phyloP scores from a whole-genome alignment of 495 filamentous ascomycete genomes.

The Penicillium diatomitis region DNA sequence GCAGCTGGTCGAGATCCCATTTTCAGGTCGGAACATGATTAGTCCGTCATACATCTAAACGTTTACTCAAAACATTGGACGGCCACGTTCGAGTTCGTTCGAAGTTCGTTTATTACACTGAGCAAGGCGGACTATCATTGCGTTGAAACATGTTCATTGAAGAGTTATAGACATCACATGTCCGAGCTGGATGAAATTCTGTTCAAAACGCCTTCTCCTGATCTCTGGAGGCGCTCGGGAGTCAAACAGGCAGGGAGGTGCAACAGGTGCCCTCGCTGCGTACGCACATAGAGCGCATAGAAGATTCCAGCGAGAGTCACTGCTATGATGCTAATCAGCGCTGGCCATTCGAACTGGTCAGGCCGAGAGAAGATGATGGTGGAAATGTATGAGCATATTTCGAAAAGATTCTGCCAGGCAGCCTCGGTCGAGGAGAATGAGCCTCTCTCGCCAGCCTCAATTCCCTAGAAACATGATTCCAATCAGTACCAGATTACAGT shows the following conservation, averaged over 20 bases:
- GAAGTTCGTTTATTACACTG: no score
- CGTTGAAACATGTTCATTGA: no score
- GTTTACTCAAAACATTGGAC: no score
- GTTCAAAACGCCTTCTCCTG: not conserved
- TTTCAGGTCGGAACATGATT: no score
- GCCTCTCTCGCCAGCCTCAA: slow-evolving; percentile 35
- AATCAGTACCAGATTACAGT: not conserved
- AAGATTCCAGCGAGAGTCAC: slow-evolving; percentile 27
- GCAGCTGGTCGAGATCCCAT: no score
- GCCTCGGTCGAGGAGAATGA: slow-evolving; percentile 46
- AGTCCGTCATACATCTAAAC: no score
- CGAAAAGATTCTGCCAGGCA: slow-evolving; percentile 49
- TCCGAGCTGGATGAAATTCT: not conserved
- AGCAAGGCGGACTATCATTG: no score
- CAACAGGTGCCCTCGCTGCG: slow-evolving; percentile 44
- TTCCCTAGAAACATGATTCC: slow-evolving; percentile 21
- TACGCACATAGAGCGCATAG: slow-evolving; percentile 41
- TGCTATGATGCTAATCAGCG: slow-evolving; percentile 32
- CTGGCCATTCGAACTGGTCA: slow-evolving; percentile 43
- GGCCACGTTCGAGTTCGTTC: no score
- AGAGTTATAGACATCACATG: not conserved
- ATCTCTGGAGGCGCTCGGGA: not conserved
- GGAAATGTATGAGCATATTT: slow-evolving; percentile 41
- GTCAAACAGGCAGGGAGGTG: slow-evolving; percentile 20
- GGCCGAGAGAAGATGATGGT: slow-evolving; percentile 44